Evolutionary conservation across 768 basidiomycete genomes (phyloP).

Genomic region (Russula lepida): DNA sequence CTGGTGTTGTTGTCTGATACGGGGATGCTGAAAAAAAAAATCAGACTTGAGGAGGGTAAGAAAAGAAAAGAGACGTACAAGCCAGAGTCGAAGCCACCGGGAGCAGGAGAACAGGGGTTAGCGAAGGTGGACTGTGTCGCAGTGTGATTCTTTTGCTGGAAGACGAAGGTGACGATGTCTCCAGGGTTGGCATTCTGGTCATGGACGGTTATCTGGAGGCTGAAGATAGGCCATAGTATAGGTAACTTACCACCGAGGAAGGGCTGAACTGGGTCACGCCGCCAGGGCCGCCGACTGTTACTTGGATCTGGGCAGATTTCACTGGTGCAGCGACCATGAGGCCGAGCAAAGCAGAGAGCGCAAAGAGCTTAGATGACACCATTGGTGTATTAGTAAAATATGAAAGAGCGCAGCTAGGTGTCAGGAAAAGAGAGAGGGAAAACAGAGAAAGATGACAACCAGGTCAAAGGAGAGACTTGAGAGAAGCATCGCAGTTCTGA

Average conservation of each 20-base stretch:
- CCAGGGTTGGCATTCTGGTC: slow-evolving; percentile 38
- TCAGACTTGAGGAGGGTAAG: slow-evolving; percentile 17
- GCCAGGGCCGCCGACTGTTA: slow-evolving; percentile 40
- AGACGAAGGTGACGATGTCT: slow-evolving; percentile 42
- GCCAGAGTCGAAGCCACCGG: slow-evolving; percentile 48
- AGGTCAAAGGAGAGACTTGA: slow-evolving; percentile 12
- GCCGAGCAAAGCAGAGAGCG: slow-evolving; percentile 19
- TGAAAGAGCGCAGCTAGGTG: neutral
- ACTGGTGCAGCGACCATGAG: slow-evolving; percentile 30
- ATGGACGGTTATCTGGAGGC: neutral
- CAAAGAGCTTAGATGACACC: slow-evolving; percentile 22
- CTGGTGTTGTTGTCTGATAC: slow-evolving; percentile 36
- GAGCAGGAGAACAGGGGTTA: slow-evolving; percentile 36
- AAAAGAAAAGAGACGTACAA: slow-evolving; percentile 36
- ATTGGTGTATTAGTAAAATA: neutral
- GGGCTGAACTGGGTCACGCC: slow-evolving; percentile 37
- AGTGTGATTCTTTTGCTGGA: slow-evolving; percentile 50
- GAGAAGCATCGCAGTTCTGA: neutral
- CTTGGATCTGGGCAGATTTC: slow-evolving; percentile 33
- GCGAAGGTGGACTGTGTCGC: slow-evolving; percentile 49
- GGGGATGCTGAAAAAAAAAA: slow-evolving; percentile 34
- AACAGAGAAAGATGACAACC: slow-evolving; percentile 7
- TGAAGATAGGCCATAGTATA: neutral
- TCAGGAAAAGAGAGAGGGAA: neutral
- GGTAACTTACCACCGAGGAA: slow-evolving; percentile 25